Base-by-base conservation (phyloP, 495 filamentous ascomycete species). In the Achaetomiella virescens region DNA sequence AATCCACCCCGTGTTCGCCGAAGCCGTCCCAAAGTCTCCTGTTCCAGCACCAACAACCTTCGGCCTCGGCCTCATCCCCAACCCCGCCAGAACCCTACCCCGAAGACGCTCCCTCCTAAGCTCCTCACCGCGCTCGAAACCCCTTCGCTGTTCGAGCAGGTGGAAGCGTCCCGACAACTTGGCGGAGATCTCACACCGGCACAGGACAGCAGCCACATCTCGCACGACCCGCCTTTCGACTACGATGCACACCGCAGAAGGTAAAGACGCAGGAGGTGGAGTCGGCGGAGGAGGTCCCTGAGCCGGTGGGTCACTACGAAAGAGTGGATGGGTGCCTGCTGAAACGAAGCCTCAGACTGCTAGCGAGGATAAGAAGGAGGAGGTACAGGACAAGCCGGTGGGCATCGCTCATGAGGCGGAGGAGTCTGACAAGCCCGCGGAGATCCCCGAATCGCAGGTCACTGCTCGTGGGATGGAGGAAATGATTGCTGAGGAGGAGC, bases 211-310 rank as follows among this genome's bases (percentile, higher is more conserved):
- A 74, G 70, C 52, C 62, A 68, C 55, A 55, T 74, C 10, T 59
- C 63, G 51, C 73, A 75, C 47, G 71, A 73, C 3, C 66, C 66
- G 37, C 69, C 68, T 2, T 74, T 72, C 33, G 73, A 71, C 43
- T 59, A 71, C 37, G 62, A 67, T 4, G 58, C 52, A 9, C 61
- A 61, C 11, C 67, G 65, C 48, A 75, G 55, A 71, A 68, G 61
- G 50, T 51, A 45, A 70, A 69, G 55, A 71, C 65, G 21, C 57
- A 56, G 57, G 52, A 70, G 21, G 54, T 52, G 24, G 61, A 59
- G 22, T 17, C 15, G 6, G 22, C 25, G 6, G 58, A 57, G 52
- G 58, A 59, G 52, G 31, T 57, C 7, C 11, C 43, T 14, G 31
- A 24, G 20, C 47, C 47, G 20, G 47, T 25, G 11, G 12, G 36